phyloP scores from a whole-genome alignment of 2,329 filamentous ascomycete genomes.

The Massarina eburnea region DNA sequence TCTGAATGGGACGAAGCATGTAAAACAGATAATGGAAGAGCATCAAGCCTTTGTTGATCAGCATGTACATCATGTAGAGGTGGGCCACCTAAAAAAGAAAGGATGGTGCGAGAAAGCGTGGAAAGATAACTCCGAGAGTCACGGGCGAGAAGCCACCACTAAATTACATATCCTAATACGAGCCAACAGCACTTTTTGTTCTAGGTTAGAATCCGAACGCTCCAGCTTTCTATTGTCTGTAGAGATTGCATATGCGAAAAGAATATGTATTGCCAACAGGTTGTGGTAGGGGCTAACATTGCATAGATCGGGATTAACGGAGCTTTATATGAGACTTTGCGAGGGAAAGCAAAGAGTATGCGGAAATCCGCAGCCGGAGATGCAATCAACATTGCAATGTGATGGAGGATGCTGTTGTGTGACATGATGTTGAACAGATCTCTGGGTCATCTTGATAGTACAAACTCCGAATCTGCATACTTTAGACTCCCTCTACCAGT shows the following conservation, averaged over 20 bases:
- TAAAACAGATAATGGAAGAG: background rate
- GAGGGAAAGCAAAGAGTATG: too few relatives aligned
- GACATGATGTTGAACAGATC: background rate
- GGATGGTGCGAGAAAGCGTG: slow-evolving; percentile 1
- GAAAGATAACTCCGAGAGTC: slow-evolving; percentile 11
- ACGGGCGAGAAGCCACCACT: slow-evolving; percentile 1
- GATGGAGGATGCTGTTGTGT: background rate
- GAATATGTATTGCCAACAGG: too few relatives aligned
- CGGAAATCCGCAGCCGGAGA: too few relatives aligned
- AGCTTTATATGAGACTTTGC: too few relatives aligned
- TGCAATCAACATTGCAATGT: too few relatives aligned
- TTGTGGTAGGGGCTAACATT: too few relatives aligned
- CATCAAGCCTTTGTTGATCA: background rate
- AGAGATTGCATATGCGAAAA: background rate
- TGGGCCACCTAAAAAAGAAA: background rate
- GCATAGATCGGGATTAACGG: too few relatives aligned
- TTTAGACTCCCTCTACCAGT: slow-evolving; percentile 13
- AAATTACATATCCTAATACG: slow-evolving; percentile 1
- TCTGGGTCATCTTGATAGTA: background rate
- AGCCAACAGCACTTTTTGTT: background rate
- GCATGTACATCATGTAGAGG: background rate
- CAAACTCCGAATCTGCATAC: background rate
- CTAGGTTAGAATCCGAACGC: background rate
- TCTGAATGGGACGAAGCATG: background rate
- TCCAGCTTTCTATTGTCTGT: background rate